Conservation (phyloP, 345 rosid species). For the Aurinia saxatilis region DNA sequence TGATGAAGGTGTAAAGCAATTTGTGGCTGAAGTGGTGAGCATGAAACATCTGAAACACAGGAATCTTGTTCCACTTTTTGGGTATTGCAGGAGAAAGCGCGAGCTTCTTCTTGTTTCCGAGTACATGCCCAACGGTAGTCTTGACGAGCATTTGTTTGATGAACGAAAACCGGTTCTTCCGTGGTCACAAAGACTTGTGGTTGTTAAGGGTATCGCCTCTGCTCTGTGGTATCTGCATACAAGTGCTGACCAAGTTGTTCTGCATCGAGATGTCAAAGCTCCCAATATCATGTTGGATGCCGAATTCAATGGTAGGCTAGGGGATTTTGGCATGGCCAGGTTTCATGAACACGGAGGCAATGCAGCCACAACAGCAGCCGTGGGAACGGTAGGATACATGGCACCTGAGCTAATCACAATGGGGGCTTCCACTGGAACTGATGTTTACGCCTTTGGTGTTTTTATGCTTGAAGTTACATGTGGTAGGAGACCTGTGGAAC, state of each 20-base stretch:
- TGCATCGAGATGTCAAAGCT: conserved; percentile 53
- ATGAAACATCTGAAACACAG: conserved; percentile 42
- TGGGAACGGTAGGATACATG: conserved; percentile 66
- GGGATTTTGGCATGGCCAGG: conserved; percentile 92
- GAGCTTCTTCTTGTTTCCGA: conserved; percentile 54
- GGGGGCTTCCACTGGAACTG: conserved; percentile 40
- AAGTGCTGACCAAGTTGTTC: conserved; percentile 45
- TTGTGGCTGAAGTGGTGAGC: conserved; percentile 39
- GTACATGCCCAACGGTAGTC: conserved; percentile 53
- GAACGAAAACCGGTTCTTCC: conserved; percentile 22
- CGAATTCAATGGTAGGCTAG: conserved; percentile 70
- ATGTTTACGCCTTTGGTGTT: conserved; percentile 46
- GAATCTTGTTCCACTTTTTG: conserved; percentile 45
- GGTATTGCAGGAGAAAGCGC: conserved; percentile 44
- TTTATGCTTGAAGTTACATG: conserved; percentile 47
- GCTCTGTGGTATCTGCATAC: conserved; percentile 46
- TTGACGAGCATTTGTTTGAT: conserved; percentile 38
- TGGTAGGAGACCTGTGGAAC: conserved; percentile 69
- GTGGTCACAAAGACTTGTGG: conserved; percentile 37
- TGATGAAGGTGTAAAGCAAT: conserved; percentile 48
- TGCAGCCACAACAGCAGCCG: conserved; percentile 69
- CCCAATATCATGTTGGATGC: conserved; percentile 43
- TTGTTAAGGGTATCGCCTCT: conserved; percentile 38
- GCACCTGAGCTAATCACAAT: conserved; percentile 42
- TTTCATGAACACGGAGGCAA: conserved; percentile 71